Conservation (phyloP, 495 filamentous ascomycete species). For the Pyrenula massariospora region DNA sequence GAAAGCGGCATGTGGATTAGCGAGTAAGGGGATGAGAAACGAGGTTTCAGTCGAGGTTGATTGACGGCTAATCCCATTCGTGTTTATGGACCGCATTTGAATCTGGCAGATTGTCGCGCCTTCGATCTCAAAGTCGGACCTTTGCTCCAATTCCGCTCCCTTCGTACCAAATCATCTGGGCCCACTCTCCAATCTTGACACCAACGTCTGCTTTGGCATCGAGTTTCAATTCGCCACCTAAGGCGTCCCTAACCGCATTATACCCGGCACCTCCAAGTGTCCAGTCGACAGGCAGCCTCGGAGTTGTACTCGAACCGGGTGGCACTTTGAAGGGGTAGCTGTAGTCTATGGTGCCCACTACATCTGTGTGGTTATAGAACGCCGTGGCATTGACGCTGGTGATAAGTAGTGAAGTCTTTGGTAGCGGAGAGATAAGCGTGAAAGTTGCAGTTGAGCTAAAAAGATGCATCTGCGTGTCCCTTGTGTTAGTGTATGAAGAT, state of each 20-base stretch:
- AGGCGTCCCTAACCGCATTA: slow-evolving; percentile 63
- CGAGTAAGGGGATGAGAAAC: no score
- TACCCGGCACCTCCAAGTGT: slow-evolving; percentile 68
- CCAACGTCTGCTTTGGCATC: slow-evolving; percentile 65
- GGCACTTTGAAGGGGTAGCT: slow-evolving; percentile 63
- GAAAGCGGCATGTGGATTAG: no score
- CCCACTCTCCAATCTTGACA: slow-evolving; percentile 61
- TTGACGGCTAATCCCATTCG: no score
- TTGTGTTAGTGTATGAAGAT: not conserved
- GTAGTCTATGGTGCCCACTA: slow-evolving; percentile 65
- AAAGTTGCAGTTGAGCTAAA: slow-evolving; percentile 80
- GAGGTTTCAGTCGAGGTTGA: no score
- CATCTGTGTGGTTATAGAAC: slow-evolving; percentile 66
- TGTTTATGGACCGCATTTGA: no score
- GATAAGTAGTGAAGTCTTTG: slow-evolving; percentile 57
- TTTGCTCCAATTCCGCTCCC: slow-evolving; percentile 66
- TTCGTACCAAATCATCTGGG: slow-evolving; percentile 53
- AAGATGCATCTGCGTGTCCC: slow-evolving; percentile 50
- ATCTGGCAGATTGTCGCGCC: no score
- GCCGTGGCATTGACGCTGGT: slow-evolving; percentile 74
- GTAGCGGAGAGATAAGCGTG: slow-evolving; percentile 67
- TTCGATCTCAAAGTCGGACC: slow-evolving; percentile 44
- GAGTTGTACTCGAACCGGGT: slow-evolving; percentile 58
- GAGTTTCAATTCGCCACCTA: slow-evolving; percentile 71
- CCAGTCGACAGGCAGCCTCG: slow-evolving; percentile 72